A percentile compares a stretch with the other conserved stretches of the same genome.
Conservation (phyloP, 148 eudicot genomes). For the Spergularia marina region DNA sequence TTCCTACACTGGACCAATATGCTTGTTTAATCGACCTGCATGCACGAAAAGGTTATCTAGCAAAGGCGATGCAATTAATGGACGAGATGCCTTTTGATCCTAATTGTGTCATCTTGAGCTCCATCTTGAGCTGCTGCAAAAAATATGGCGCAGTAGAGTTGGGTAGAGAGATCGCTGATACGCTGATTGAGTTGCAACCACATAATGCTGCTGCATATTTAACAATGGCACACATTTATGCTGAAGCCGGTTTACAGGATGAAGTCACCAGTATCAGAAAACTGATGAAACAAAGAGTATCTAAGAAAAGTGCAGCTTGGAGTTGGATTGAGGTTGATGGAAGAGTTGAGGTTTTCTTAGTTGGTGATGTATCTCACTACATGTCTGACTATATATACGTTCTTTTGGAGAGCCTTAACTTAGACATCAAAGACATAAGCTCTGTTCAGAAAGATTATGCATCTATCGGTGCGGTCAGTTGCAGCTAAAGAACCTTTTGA, state of each 20-base stretch:
- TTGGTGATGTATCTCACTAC: background rate
- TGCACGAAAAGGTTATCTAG: slow-evolving; percentile 41
- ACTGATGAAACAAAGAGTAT: slow-evolving; percentile 30
- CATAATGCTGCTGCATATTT: slow-evolving; percentile 30
- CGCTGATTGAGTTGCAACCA: slow-evolving; percentile 34
- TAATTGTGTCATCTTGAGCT: slow-evolving; percentile 40
- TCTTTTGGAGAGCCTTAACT: background rate
- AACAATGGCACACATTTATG: slow-evolving; percentile 33
- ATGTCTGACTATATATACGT: background rate
- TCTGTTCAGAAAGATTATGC: background rate
- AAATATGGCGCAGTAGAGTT: slow-evolving; percentile 37
- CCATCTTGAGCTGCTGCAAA: slow-evolving; percentile 44
- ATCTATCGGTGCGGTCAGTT: background rate
- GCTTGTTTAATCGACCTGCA: slow-evolving; percentile 46
- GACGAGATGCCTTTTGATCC: slow-evolving; percentile 44
- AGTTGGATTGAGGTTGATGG: slow-evolving; percentile 36
- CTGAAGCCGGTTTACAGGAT: slow-evolving; percentile 43
- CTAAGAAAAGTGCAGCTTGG: slow-evolving; percentile 30
- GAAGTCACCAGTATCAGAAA: slow-evolving; percentile 31
- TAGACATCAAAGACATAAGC: background rate
- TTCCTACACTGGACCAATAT: slow-evolving; percentile 45
- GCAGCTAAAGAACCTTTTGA: background rate
- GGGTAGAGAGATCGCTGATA: slow-evolving; percentile 31
- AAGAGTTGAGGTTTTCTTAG: slow-evolving; percentile 19
- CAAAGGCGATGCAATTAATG: slow-evolving; percentile 33